Base-by-base conservation (phyloP, 148 eudicot genomes). In the Rhododendron griersonianum region DNA sequence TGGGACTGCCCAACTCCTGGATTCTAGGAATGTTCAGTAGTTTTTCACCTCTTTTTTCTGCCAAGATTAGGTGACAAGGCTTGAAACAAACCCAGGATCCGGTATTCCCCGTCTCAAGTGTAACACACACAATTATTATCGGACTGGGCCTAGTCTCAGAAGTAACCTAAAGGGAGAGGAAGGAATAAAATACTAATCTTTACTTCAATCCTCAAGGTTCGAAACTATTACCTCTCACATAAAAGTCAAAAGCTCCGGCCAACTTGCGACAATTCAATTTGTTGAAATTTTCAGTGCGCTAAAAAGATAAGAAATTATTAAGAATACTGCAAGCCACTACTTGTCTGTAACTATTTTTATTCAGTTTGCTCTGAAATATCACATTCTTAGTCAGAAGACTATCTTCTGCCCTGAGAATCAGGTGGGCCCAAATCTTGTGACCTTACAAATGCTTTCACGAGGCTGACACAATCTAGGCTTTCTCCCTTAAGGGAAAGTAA, bases 381-480 rank as follows among this genome's bases (percentile, higher is more conserved):
- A 67, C 74, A n/a, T 25, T 51, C 53, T 53, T 55, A 25, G 67
- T 78, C 55, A 65, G 83, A 82, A 63, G 82, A 71, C 23, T 11
- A n/a, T 47, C 82, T 53, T 78, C 75, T 86, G 44, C 81, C 55
- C 81, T 74, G 48, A 71, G 86, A 63, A 78, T 86, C 69, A 76
- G 61, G 90, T 85, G 90, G 93, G 88, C 84, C 89, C 33, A 28
- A 76, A 57, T 86, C 86, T 73, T 87, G 78, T 86, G 83, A 78
- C 55, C 48, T 83, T 61, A 83, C 88, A 80, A 84, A 82, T 47
- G 53, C 69, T 81, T 74, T 89, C 89, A 87, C 89, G 87, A 88
- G 92, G 80, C 80, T 81, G 67, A 83, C 86, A 86, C 84, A 25
- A 47, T 28, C 85, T 79, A 78, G 19, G 41, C 75, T 57, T 44